Base-by-base conservation (phyloP, 192 early-diverging fungal species). In the Diversispora eburnea region DNA sequence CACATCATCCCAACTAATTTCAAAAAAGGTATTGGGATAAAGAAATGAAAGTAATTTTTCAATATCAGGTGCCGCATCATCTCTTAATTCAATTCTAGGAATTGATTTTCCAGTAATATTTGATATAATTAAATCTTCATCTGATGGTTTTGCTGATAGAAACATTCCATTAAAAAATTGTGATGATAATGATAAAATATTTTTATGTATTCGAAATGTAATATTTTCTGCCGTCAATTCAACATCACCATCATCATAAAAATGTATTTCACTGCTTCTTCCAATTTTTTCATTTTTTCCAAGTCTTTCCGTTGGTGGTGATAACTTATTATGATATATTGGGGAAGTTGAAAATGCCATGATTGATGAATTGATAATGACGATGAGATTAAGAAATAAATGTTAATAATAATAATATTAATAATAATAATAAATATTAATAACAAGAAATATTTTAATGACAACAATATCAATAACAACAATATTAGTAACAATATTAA, bases 1-100 rank as follows among this genome's bases (percentile, higher is more conserved):
- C 1, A 72, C 70, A 45, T 72, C 57, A 3, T 45, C 58, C 70
- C 70, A 72, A 61, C 25, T 41, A 25, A 72, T 72, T 49, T 72
- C 70, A 39, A 72, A 72, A 61, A 48, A 72, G 12, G 58, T 72
- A 47, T 72, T 72, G 45, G 70, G 70, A n/a, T 72, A 72, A 39
- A 72, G 46, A 39, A 72, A 72, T 8, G 70, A 61, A 25, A 72
- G 43, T 61, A 72, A 61, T 48, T 61, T 61, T 72, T 60, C 70
- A 47, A 72, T 15, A 72, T 72, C 49, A 10, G 39, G 19, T 41
- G 58, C 43, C 25, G 56, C 22, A 9, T 72, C 69, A 46, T 57
- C 59, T 2, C 47, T n/a, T 39, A 72, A 51, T 55, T 59, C 43
- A 13, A 72, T 45, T 33, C 58, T 8, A 43, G 58, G 41, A 7